Base-by-base conservation (phyloP, 192 early-diverging fungal genomes). In the Powellomyces hirtus region DNA sequence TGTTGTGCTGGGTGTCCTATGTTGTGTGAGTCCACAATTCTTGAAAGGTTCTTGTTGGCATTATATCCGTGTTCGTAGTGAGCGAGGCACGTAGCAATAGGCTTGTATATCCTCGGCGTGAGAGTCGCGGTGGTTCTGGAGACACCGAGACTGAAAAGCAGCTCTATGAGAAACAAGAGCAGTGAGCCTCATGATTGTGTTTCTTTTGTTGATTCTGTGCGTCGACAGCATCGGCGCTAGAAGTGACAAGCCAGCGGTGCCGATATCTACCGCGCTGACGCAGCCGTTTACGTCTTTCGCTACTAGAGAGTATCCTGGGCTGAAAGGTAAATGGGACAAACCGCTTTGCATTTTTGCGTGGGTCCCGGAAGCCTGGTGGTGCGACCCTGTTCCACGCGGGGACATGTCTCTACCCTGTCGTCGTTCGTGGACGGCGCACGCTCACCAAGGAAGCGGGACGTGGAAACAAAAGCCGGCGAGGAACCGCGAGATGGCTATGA, bases 221-320 rank as follows among this genome's bases (percentile, higher is more conserved):
- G 20, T 33, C 18, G 24, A 3, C 55, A 57, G 26, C 24, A 2
- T 57, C 33, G 26, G 55, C 33, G 4, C 55, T 18, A 18, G 18
- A 26, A 27, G 55, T 24, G 49, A 51, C 26, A 20, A 35, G 34
- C 53, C 67, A 13, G 65, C 65, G 30, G 38, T 30, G n/a, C 20
- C 31, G 10, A 26, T 69, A 34, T 44, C 27, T n/a, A 35, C 56
- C 13, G 70, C 44, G 22, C 18, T 74, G 5, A 45, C 71, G 1
- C 29, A 64, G 4, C 37, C 45, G 38, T 66, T 72, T 33, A 11
- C 13, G 46, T 33, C 52, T 14, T 64, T 30, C 31, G 44, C 44
- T 18, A 61, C 51, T 16, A 37, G 69, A n/a, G 69, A 71, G 24
- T 71, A 38, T 53, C 59, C 69, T 4, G 69, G 69, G 35, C 33